Evolutionary conservation across 148 eudicot genomes (phyloP).

Genomic region (Chenopodium suecicum): DNA sequence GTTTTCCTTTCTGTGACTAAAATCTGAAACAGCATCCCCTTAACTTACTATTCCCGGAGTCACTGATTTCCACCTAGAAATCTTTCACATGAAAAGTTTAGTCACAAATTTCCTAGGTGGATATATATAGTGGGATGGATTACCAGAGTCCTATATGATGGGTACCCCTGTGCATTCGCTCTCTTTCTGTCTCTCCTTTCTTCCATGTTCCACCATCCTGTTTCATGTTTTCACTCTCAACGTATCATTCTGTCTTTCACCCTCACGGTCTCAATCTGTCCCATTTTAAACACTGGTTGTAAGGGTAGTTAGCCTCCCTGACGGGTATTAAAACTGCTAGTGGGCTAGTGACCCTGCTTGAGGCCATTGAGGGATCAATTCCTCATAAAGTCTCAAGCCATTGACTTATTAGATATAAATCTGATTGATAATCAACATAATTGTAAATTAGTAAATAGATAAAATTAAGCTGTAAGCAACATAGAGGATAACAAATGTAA

Average conservation of each 20-base stretch:
- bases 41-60: not conserved
- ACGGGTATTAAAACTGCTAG: not conserved
- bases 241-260: too few species aligned
- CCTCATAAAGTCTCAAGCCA: not conserved
- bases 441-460: too few species aligned
- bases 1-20: not conserved
- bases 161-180: not conserved
- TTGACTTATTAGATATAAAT: not conserved
- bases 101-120: not conserved
- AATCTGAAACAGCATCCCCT: not conserved
- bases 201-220: not conserved
- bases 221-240: not conserved
- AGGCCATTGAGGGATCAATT: not conserved
- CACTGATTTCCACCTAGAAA: not conserved
- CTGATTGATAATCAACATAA: not conserved
- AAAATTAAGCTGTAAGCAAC: too few species aligned
- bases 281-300: not conserved
- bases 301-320: not conserved
- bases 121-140: not conserved
- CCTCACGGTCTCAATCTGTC: not conserved
- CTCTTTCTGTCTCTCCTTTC: not conserved
- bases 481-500: not conserved
- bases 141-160: not conserved
- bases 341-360: not conserved
- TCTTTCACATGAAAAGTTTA: not conserved